These are phyloP conservation scores for Tephrocybe sp. DNA, from an alignment of 768 basidiomycete species.

Conservation along the genomic window DNA sequence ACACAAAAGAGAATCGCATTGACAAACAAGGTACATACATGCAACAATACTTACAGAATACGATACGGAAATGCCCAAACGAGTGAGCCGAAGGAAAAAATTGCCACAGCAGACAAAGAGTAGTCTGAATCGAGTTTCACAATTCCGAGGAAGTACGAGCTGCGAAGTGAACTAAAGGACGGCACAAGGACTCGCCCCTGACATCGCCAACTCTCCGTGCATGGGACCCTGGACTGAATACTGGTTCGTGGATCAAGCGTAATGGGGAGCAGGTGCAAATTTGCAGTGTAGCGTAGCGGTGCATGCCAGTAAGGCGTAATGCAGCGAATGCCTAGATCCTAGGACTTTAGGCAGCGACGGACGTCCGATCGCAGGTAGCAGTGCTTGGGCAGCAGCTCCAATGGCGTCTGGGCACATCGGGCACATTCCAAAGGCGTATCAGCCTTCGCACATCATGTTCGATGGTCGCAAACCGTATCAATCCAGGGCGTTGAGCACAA, in stretches of 20 bases:
- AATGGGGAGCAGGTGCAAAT: neutral
- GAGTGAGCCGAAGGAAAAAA: conserved; percentile 16
- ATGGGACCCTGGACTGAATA: neutral
- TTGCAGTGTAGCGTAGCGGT: neutral
- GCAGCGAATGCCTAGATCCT: too few species aligned
- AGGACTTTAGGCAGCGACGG: neutral
- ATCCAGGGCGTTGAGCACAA: too few species aligned
- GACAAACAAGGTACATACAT: too few species aligned
- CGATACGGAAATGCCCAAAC: conserved; percentile 2
- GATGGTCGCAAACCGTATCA: too few species aligned
- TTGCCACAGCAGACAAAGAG: conserved; percentile 34
- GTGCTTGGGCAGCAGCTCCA: too few species aligned
- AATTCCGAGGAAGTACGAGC: conserved; percentile 31
- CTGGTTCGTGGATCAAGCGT: neutral
- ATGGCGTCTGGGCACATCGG: too few species aligned
- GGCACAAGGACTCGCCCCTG: conserved; percentile 11
- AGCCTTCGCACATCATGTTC: too few species aligned
- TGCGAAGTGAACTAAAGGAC: conserved; percentile 70
- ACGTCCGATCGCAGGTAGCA: neutral
- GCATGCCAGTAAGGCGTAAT: too few species aligned
- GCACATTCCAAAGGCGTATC: too few species aligned
- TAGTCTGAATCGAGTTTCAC: conserved; percentile 45
- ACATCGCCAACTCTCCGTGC: conserved; percentile 7
- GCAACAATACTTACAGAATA: too few species aligned
- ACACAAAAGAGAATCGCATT: too few species aligned